These are phyloP conservation scores for Beta vulgaris DNA, from an alignment of 148 eudicot genomes.

Conservation along the genomic window DNA sequence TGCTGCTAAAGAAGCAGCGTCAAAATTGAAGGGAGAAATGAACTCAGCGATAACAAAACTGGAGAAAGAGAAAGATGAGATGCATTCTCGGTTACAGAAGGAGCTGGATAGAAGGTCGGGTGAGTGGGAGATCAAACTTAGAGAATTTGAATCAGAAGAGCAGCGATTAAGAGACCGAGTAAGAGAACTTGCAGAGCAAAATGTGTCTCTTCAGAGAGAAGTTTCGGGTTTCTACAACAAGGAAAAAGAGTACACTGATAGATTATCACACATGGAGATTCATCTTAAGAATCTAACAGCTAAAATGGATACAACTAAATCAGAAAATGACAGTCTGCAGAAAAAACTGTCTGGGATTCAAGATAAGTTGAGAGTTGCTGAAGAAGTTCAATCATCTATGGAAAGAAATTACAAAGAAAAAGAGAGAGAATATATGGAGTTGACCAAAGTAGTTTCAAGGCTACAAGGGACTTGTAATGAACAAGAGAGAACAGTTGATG, in stretches of 20 bases:
- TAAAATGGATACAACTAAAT: conserved; percentile 20
- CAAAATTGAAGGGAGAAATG: conserved; percentile 17
- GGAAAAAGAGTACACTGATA: conserved; percentile 27
- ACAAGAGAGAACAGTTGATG: conserved; percentile 37
- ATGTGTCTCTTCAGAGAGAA: conserved; percentile 30
- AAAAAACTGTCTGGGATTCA: conserved; percentile 20
- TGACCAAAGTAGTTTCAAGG: conserved; percentile 24
- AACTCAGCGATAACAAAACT: conserved; percentile 14
- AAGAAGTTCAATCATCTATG: conserved; percentile 16
- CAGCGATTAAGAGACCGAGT: conserved; percentile 21
- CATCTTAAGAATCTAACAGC: conserved; percentile 13
- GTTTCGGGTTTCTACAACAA: conserved; percentile 18
- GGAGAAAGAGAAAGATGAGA: conserved; percentile 26
- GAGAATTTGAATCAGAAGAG: conserved; percentile 23
- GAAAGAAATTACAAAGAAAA: conserved; percentile 25
- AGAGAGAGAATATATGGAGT: conserved; percentile 22
- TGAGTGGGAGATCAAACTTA: conserved; percentile 25
- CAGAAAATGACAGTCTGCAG: conserved; percentile 29
- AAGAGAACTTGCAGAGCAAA: conserved; percentile 27
- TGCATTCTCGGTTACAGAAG: conserved; percentile 19
- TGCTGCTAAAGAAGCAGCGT: conserved; percentile 18
- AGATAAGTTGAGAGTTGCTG: conserved; percentile 20
- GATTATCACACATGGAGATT: conserved; percentile 24
- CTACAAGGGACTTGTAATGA: conserved; percentile 28
- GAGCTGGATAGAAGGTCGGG: conserved; percentile 25